A percentile compares a stretch with the other conserved stretches of the same genome.
These are phyloP conservation scores for Piromyces sp. DNA, from an alignment of 192 early-diverging fungal species.

Conservation along the genomic window DNA sequence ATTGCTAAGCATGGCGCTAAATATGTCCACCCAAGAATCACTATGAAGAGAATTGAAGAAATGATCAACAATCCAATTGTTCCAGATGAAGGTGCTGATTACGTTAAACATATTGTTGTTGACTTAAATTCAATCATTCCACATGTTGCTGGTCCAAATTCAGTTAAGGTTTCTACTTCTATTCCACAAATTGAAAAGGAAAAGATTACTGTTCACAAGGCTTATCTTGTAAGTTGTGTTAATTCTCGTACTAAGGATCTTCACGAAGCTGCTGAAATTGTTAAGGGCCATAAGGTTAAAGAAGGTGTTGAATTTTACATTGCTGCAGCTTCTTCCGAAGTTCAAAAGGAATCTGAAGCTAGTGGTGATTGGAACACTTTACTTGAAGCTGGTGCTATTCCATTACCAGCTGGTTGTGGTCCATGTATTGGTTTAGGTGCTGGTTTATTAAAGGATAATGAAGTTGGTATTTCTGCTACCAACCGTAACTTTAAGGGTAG, in stretches of 20 bases:
- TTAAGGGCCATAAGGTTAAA: conserved; percentile 46
- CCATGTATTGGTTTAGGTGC: conserved; percentile 85
- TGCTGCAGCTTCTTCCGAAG: conserved; percentile 82
- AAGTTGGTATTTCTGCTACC: conserved; percentile 96
- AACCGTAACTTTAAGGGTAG: conserved; percentile 98
- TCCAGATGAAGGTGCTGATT: conserved; percentile 37
- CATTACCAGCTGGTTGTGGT: conserved; percentile 88
- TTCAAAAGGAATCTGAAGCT: conserved; percentile 67
- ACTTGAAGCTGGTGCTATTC: conserved; percentile 70
- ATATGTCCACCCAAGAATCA: conserved; percentile 22
- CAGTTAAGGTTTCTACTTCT: conserved; percentile 80
- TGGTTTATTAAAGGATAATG: conserved; percentile 84
- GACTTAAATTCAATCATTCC: conserved; percentile 77
- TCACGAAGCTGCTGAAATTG: conserved; percentile 63
- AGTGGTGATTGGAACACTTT: conserved; percentile 77
- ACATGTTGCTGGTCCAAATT: conserved; percentile 84
- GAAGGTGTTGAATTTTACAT: conserved; percentile 83
- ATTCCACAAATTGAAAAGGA: conserved; percentile 52
- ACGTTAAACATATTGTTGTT: conserved; percentile 70
- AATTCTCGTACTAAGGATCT: conserved; percentile 87
- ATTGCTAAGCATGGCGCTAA: conserved; percentile 3
- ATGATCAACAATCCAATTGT: conserved; percentile 8
- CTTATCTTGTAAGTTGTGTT: conserved; percentile 87
- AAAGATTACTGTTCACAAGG: conserved; percentile 67
- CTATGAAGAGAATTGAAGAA: conserved; percentile 11